Base-by-base conservation (phyloP, 202 grass and related monocot species). In the Schoenoplectus tabernaemontani region DNA sequence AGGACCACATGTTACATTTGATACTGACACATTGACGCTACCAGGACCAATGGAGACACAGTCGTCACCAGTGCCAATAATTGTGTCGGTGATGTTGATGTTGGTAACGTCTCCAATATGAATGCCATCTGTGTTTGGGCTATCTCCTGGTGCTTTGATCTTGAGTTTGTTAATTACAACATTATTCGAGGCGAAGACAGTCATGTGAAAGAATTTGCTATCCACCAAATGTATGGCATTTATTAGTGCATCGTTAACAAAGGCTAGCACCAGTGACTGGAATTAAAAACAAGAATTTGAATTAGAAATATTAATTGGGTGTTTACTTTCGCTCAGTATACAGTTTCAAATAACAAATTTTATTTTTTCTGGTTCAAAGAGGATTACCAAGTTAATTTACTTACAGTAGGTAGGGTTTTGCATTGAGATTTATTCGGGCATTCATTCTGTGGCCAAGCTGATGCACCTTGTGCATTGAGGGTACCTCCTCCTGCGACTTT, bases 91-190 rank as follows among this genome's bases (percentile, higher is more conserved):
- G 79, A 94, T 81, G n/a, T 9, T 75, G 57, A 94, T 17, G 15
- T 82, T 78, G 54, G 75, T 70, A 0, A 78, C 84, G 42, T 87
- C 86, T 9, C 82, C 84, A 28, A 91, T 84, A 83, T 94, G 91
- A 62, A 94, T 91, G 42, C 84, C 91, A 56, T 93, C 88, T 8
- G 91, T 91, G 88, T 94, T 91, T 44, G 84, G 88, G 68, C 88
- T 89, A 39, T 82, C 81, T 11, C 13, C 87, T 0, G 87, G 85
- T 16, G 90, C 71, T 4, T 17, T 59, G 33, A 93, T 74, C 6
- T 58, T 82, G 64, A 93, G 81, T 59, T 78, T 58, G 26, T 85
- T 32, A 5, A 93, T 1, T 3, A 20, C 72, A 0, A 91, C 8
- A 81, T 77, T 82, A 1, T 77, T 73, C 56, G 82, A 87, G 50